A percentile compares a stretch with the other conserved stretches of the same genome.
phyloP scores from a whole-genome alignment of 2,329 filamentous ascomycete species.

The Epichloe hybrida region DNA sequence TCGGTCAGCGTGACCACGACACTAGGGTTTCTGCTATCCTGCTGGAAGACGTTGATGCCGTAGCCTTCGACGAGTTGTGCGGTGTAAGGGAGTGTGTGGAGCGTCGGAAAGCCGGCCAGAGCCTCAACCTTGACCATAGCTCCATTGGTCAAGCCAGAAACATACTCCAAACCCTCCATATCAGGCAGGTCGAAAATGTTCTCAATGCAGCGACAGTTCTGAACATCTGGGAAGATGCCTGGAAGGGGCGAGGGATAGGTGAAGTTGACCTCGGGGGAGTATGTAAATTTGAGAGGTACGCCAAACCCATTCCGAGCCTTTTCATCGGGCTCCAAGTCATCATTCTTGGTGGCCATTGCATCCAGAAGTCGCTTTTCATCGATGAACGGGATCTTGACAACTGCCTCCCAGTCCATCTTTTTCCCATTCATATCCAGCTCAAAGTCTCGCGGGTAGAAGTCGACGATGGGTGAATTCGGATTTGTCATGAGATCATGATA shows the following conservation, averaged over 20 bases:
- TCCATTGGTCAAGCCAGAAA: slow-evolving; percentile 70
- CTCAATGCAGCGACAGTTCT: slow-evolving; percentile 78
- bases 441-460: slow-evolving; percentile 96
- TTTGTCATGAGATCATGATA: slow-evolving; percentile 93
- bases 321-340: slow-evolving; percentile 63
- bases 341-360: slow-evolving; percentile 78
- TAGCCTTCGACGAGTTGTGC: slow-evolving; percentile 60
- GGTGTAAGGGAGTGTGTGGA: slow-evolving; percentile 74
- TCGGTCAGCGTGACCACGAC: slow-evolving; percentile 79
- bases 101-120: slow-evolving; percentile 84
- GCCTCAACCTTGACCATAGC: slow-evolving; percentile 70
- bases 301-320: slow-evolving; percentile 79
- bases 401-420: slow-evolving; percentile 99
- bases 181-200: slow-evolving; percentile 93
- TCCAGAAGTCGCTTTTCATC: slow-evolving; percentile 74
- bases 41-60: slow-evolving; percentile 87
- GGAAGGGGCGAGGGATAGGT: slow-evolving; percentile 77
- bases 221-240: slow-evolving; percentile 80
- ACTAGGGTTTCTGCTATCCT: slow-evolving; percentile 92
- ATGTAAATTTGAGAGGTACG: slow-evolving; percentile 84
- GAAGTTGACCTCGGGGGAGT: slow-evolving; percentile 65
- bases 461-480: slow-evolving; percentile 79
- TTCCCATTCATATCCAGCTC: slow-evolving; percentile 99
- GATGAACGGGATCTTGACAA: slow-evolving; percentile 98
- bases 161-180: slow-evolving; percentile 77